These are phyloP conservation scores for Colletotrichum viniferum DNA, from an alignment of 2,329 filamentous ascomycete genomes.

Conservation along the genomic window DNA sequence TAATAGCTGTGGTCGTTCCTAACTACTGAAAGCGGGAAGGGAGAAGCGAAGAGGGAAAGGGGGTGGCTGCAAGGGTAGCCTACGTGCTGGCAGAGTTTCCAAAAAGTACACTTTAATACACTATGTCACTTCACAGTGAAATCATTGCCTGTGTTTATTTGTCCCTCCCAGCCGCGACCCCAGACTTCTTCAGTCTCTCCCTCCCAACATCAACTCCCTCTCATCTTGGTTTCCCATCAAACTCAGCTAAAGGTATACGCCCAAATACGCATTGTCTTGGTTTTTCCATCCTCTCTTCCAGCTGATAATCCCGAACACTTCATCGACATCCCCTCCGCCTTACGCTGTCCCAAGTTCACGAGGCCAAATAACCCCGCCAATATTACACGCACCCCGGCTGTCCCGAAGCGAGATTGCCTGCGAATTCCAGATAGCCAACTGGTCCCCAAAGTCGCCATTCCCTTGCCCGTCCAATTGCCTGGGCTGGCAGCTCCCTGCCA, in stretches of 20 bases:
- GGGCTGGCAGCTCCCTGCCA: slow-evolving; percentile 3
- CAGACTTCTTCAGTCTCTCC: neutral
- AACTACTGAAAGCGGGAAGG: no score
- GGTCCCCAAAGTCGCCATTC: neutral
- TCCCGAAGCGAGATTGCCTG: slow-evolving; percentile 14
- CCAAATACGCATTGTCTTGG: neutral
- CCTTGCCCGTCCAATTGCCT: slow-evolving; percentile 1
- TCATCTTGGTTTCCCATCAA: neutral
- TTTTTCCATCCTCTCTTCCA: neutral
- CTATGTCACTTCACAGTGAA: no score
- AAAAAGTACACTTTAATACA: no score
- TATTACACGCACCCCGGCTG: slow-evolving; percentile 10
- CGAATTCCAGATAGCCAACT: neutral
- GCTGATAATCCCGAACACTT: neutral
- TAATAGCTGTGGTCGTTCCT: no score
- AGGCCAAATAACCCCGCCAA: neutral
- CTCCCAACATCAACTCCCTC: neutral
- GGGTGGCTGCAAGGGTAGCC: no score
- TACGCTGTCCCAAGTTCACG: neutral
- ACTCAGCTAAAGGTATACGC: neutral
- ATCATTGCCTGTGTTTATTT: neutral
- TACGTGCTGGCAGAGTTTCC: no score
- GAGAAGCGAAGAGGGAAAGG: no score
- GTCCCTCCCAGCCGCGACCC: neutral
- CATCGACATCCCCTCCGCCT: slow-evolving; percentile 4